Conservation (phyloP, 805 yeast genomes). For the Wickerhamiella kazuoi region DNA sequence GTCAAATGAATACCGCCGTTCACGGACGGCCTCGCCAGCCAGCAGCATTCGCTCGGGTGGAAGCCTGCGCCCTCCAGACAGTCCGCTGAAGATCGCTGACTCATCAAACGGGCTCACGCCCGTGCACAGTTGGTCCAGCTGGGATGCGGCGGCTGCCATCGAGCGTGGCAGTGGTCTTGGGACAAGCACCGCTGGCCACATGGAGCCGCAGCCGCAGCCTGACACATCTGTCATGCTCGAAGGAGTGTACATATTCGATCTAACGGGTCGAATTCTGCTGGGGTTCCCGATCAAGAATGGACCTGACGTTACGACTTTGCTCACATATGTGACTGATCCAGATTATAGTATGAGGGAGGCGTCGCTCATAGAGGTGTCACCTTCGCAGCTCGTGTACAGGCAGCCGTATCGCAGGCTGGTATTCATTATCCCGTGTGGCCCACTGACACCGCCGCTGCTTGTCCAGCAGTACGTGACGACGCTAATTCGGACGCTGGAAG, state of each 20-base stretch:
- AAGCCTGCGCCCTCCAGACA: no score
- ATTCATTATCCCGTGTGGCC: conserved; percentile 18
- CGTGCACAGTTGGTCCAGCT: no score
- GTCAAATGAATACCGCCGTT: not conserved
- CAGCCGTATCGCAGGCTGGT: conserved; percentile 14
- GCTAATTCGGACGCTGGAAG: conserved; percentile 34
- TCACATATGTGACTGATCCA: not conserved
- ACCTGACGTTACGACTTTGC: not conserved
- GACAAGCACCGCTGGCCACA: no score
- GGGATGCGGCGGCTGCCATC: no score
- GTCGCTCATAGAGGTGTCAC: conserved; percentile 12
- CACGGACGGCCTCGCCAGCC: not conserved
- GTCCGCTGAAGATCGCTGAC: no score
- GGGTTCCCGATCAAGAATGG: conserved; percentile 3
- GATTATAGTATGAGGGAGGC: not conserved
- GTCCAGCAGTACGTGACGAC: conserved; percentile 36
- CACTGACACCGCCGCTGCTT: conserved; percentile 30
- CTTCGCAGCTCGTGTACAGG: conserved; percentile 18
- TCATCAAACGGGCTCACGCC: no score
- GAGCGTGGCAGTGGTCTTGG: no score
- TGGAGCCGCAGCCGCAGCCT: no score
- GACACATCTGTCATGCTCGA: conserved; percentile 4
- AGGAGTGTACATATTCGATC: conserved; percentile 8
- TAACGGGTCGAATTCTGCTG: conserved; percentile 6
- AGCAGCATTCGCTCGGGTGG: not conserved